These are phyloP conservation scores for Fusarium sp. DNA, from an alignment of 2,329 filamentous ascomycete species.

Conservation along the genomic window DNA sequence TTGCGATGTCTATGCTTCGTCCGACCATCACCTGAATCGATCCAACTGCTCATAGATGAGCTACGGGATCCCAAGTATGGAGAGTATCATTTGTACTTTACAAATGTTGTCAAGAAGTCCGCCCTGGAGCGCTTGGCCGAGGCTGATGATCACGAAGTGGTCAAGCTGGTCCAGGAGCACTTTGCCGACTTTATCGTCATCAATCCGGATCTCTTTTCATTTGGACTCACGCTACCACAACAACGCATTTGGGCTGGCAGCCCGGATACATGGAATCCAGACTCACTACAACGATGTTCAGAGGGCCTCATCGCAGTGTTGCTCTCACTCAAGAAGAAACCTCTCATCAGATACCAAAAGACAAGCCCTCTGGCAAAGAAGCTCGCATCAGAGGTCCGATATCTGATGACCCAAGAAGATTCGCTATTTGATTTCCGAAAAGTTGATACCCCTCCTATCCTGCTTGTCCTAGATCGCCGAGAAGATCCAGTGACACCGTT, in stretches of 20 bases:
- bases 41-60: slow-evolving; percentile 95
- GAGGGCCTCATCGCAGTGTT: slow-evolving; percentile 90
- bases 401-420: slow-evolving; percentile 94
- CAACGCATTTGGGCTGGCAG: slow-evolving; percentile 85
- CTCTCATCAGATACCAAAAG: slow-evolving; percentile 92
- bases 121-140: slow-evolving; percentile 94
- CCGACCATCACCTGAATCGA: slow-evolving; percentile 90
- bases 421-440: slow-evolving; percentile 97
- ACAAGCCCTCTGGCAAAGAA: slow-evolving; percentile 93
- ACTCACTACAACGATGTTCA: slow-evolving; percentile 86
- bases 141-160: slow-evolving; percentile 97
- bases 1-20: slow-evolving; percentile 94
- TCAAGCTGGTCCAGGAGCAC: slow-evolving; percentile 93
- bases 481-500: slow-evolving; percentile 96
- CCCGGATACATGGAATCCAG: slow-evolving; percentile 91
- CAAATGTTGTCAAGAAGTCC: slow-evolving; percentile 97
- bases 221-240: slow-evolving; percentile 80
- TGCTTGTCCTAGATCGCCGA: slow-evolving; percentile 90
- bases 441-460: slow-evolving; percentile 92
- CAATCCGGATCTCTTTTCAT: slow-evolving; percentile 92
- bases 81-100: slow-evolving; percentile 97
- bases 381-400: slow-evolving; percentile 90
- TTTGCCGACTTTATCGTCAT: slow-evolving; percentile 97
- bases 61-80: slow-evolving; percentile 96
- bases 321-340: slow-evolving; percentile 95